These are phyloP conservation scores for Oryza longistaminata DNA, from an alignment of 176 grass and related monocot genomes.

Conservation along the genomic window DNA sequence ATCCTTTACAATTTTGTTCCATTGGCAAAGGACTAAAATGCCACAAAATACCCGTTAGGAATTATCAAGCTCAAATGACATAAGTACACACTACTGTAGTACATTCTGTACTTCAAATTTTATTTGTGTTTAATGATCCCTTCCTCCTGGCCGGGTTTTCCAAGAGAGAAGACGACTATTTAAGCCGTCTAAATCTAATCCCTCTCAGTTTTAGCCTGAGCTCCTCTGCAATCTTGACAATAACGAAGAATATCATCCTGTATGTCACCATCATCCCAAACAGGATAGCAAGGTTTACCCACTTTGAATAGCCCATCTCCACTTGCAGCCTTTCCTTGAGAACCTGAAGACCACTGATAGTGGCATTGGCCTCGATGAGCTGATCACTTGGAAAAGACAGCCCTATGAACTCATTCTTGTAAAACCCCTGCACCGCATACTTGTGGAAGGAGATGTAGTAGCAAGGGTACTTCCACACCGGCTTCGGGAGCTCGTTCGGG, in stretches of 20 bases:
- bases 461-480: constrained; percentile 49
- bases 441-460: constrained; percentile 61
- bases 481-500: constrained; percentile 45
- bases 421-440: constrained; percentile 42
- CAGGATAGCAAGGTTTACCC: constrained; percentile 54
- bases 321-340: constrained; percentile 30
- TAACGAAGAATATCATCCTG: constrained; percentile 42
- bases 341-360: constrained; percentile 34
- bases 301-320: constrained; percentile 60
- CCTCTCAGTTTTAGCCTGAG: constrained; percentile 5
- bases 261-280: constrained; percentile 33
- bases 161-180: no score
- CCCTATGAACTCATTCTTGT: constrained; percentile 55
- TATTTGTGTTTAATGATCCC: no score
- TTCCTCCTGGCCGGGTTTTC: no score
- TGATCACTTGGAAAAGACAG: constrained; percentile 32
- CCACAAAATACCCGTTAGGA: no score
- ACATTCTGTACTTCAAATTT: no score
- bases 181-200: no score
- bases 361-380: constrained; percentile 10
- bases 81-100: no score
- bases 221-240: constrained; percentile 32
- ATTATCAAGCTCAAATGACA: no score
- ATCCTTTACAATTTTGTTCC: no score
- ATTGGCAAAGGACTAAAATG: no score